Percentiles rank a stretch among this genome's conserved stretches.
phyloP scores from a whole-genome alignment of 306 rosid genomes.

The Dryas octopetala region DNA sequence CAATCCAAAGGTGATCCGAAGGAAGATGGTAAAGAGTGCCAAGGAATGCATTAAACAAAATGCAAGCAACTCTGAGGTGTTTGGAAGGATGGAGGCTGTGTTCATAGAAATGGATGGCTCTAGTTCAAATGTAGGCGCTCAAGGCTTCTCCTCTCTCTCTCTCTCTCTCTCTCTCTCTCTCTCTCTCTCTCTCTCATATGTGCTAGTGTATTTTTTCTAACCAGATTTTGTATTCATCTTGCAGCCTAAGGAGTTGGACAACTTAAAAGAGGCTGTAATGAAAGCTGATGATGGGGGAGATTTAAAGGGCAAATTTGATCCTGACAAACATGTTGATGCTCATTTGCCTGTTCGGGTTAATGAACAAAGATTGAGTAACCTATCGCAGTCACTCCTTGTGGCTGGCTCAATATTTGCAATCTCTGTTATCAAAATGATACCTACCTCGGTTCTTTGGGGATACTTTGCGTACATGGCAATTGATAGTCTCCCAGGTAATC shows the following conservation, averaged over 20 bases:
- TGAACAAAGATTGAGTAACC: constrained; percentile 49
- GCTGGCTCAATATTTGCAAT: constrained; percentile 25
- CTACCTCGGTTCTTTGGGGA: constrained; percentile 54
- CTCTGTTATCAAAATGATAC: constrained; percentile 34
- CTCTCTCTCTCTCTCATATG: not conserved
- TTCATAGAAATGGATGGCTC: constrained; percentile 65
- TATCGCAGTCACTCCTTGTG: constrained; percentile 47
- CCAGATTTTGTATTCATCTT: not conserved
- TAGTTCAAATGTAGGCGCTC: constrained; percentile 57
- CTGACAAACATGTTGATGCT: constrained; percentile 45
- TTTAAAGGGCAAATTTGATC: constrained; percentile 41
- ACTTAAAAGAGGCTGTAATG: constrained; percentile 45
- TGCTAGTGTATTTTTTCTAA: not conserved
- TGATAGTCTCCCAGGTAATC: constrained; percentile 53
- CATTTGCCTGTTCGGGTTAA: constrained; percentile 51
- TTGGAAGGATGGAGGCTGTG: constrained; percentile 70
- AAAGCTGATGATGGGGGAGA: constrained; percentile 34
- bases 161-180: not conserved
- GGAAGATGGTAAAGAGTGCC: constrained; percentile 76
- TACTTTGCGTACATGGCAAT: constrained; percentile 55
- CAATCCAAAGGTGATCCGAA: constrained; percentile 52
- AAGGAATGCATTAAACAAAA: constrained; percentile 55
- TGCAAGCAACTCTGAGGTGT: constrained; percentile 54
- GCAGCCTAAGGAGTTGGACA: constrained; percentile 42
- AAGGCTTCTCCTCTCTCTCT: not conserved